Evolutionary conservation across 805 yeast species (phyloP).

Genomic region (Debaryomyces maramus): DNA sequence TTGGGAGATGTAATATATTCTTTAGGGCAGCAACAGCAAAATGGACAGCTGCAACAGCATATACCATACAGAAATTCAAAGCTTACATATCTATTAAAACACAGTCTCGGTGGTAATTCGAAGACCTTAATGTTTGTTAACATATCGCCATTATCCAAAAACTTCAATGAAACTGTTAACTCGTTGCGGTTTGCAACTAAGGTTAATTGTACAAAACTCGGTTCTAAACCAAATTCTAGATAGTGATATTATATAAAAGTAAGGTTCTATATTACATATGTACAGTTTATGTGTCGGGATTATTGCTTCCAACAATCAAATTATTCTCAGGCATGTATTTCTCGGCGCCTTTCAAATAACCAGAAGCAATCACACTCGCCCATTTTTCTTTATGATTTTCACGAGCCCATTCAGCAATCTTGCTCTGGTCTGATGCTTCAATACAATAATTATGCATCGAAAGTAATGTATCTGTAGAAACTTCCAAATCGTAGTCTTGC

Average conservation of each 20-base stretch:
- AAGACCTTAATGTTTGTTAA: conserved; percentile 94
- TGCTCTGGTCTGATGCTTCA: conserved; percentile 28
- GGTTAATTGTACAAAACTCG: conserved; percentile 56
- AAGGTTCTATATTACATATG: conserved; percentile 3
- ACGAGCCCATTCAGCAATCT: conserved; percentile 35
- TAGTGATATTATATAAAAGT: background rate
- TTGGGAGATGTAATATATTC: conserved; percentile 88
- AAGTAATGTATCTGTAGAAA: conserved; percentile 46
- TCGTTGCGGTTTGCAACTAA: conserved; percentile 88
- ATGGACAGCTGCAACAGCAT: conserved; percentile 40
- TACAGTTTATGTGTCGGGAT: conserved; percentile 7
- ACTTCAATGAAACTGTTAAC: conserved; percentile 75
- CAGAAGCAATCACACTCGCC: conserved; percentile 23
- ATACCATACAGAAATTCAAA: conserved; percentile 71
- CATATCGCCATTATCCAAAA: conserved; percentile 63
- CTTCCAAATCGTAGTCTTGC: conserved; percentile 46
- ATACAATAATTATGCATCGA: conserved; percentile 48
- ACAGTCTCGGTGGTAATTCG: conserved; percentile 80
- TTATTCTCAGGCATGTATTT: conserved; percentile 31
- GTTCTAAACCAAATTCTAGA: conserved; percentile 1
- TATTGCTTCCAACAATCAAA: conserved; percentile 19
- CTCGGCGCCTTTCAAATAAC: conserved; percentile 27
- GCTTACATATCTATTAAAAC: conserved; percentile 79
- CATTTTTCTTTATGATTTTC: conserved; percentile 27
- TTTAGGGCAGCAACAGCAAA: conserved; percentile 42